Evolutionary conservation across 768 basidiomycete genomes (phyloP).

Genomic region (Trametes punicea): DNA sequence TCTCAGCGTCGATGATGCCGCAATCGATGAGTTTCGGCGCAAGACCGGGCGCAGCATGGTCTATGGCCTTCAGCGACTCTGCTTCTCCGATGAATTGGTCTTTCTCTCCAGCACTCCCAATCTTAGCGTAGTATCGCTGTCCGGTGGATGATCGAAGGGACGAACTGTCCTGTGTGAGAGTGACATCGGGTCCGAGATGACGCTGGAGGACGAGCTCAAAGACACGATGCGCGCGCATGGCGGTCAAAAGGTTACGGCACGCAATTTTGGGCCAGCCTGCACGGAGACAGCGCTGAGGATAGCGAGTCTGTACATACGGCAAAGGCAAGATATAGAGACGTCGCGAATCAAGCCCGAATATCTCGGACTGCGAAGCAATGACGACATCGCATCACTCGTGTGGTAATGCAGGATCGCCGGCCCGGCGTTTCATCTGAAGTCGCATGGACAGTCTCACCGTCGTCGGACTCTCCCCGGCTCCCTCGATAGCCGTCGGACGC

Average conservation of each 20-base stretch:
- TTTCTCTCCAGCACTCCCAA: constrained; percentile 45
- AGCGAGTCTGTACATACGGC: too few relatives aligned
- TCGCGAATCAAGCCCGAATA: neutral
- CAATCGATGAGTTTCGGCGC: constrained; percentile 54
- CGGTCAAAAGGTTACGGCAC: neutral
- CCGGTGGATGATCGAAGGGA: constrained; percentile 60
- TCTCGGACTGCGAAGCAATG: neutral
- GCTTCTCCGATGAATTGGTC: constrained; percentile 72
- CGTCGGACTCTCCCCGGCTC: too few relatives aligned
- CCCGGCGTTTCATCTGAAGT: too few relatives aligned
- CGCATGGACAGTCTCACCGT: too few relatives aligned
- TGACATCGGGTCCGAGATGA: constrained; percentile 45
- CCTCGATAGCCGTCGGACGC: too few relatives aligned
- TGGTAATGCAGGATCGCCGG: too few relatives aligned
- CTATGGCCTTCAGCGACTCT: constrained; percentile 62
- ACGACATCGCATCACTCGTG: neutral
- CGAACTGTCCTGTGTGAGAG: constrained; percentile 41
- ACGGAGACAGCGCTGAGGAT: too few relatives aligned
- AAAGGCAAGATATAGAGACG: too few relatives aligned
- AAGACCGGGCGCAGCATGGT: constrained; percentile 62
- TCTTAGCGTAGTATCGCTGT: constrained; percentile 58
- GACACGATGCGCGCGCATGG: constrained; percentile 17
- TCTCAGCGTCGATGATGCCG: constrained; percentile 35
- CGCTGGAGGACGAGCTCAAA: constrained; percentile 44
- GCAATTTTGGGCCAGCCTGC: neutral